phyloP scores from a whole-genome alignment of 495 filamentous ascomycete species.

The Annulohypoxylon stygium region DNA sequence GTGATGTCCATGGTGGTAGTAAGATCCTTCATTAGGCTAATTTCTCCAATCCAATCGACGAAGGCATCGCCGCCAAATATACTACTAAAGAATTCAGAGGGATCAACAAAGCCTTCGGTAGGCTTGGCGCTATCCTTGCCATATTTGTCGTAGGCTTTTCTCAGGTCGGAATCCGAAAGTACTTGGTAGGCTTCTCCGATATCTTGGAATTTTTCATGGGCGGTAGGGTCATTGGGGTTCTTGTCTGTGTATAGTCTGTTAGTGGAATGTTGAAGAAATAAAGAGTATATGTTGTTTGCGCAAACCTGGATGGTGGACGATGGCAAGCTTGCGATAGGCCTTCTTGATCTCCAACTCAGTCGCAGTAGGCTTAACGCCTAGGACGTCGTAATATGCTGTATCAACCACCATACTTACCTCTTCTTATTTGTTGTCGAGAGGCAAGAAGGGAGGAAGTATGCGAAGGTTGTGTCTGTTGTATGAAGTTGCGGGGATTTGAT shows the following conservation, averaged over 20 bases:
- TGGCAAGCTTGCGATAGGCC: slow-evolving; percentile 96
- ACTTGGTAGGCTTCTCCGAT: slow-evolving; percentile 99
- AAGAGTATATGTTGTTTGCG: slow-evolving; percentile 7
- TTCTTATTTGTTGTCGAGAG: slow-evolving; percentile 5
- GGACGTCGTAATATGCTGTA: slow-evolving; percentile 88
- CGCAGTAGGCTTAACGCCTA: slow-evolving; percentile 88
- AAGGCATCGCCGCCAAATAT: slow-evolving; percentile 99
- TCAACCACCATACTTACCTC: slow-evolving; percentile 83
- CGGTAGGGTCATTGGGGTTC: slow-evolving; percentile 96
- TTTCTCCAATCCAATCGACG: slow-evolving; percentile 89
- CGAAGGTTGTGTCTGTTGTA: slow-evolving; percentile 5
- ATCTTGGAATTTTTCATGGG: slow-evolving; percentile 90
- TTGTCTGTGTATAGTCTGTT: slow-evolving; percentile 74
- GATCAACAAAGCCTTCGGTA: slow-evolving; percentile 92
- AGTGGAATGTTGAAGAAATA: neutral
- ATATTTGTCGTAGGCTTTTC: slow-evolving; percentile 93
- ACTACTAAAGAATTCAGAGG: slow-evolving; percentile 97
- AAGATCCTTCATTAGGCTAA: slow-evolving; percentile 91
- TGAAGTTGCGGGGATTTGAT: slow-evolving; percentile 20
- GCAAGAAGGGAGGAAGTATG: neutral
- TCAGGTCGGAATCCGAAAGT: slow-evolving; percentile 85
- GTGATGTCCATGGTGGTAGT: slow-evolving; percentile 93
- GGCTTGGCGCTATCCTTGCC: slow-evolving; percentile 94
- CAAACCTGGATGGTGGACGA: slow-evolving; percentile 73
- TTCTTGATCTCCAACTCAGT: slow-evolving; percentile 99